phyloP scores from a whole-genome alignment of 768 basidiomycete species.

The Trametes meyenii region DNA sequence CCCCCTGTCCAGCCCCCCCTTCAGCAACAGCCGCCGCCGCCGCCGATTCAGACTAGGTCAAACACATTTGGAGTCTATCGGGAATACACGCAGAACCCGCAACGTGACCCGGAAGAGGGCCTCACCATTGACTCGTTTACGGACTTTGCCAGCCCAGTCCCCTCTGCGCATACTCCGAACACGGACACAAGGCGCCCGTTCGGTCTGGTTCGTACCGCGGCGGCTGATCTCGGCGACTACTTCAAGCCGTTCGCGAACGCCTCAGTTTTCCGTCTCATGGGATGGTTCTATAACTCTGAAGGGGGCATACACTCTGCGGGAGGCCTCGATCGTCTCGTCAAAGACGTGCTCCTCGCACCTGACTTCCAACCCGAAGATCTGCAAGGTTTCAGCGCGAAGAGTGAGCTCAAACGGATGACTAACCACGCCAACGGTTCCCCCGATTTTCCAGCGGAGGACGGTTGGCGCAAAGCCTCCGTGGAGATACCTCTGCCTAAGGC shows the following conservation, averaged over 20 bases:
- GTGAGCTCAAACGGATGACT: background rate
- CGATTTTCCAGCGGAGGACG: background rate
- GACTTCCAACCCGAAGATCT: background rate
- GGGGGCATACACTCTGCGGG: slow-evolving; percentile 30
- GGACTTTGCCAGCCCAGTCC: background rate
- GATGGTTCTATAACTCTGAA: slow-evolving; percentile 34
- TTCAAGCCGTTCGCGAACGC: slow-evolving; percentile 17
- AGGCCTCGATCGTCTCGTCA: slow-evolving; percentile 32
- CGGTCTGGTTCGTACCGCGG: background rate
- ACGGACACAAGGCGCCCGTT: background rate
- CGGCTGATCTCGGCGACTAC: background rate
- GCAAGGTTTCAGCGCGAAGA: background rate
- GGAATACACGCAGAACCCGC: background rate
- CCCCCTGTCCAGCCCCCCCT: background rate
- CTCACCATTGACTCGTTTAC: background rate
- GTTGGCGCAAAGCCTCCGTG: background rate
- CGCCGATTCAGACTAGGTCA: background rate
- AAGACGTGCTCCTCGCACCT: slow-evolving; percentile 10
- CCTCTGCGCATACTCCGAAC: background rate
- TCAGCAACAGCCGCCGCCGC: background rate
- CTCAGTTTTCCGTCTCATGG: slow-evolving; percentile 30
- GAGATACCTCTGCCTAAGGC: background rate
- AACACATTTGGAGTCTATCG: background rate
- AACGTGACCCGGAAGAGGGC: background rate
- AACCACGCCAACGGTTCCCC: background rate